These are phyloP conservation scores for Arthromyces matolae DNA, from an alignment of 768 basidiomycete genomes.

Conservation along the genomic window DNA sequence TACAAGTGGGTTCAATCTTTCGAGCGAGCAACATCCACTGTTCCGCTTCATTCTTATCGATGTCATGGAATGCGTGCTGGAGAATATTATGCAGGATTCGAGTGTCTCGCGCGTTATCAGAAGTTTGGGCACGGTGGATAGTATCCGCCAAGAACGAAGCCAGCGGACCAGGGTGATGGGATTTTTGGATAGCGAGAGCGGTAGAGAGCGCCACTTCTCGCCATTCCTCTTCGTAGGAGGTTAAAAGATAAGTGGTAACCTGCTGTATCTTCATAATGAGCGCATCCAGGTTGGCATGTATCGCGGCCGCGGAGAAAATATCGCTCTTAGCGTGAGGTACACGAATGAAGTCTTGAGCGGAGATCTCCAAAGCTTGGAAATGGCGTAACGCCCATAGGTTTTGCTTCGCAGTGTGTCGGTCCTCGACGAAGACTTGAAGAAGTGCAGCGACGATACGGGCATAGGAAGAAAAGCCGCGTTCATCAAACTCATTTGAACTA, in stretches of 20 bases:
- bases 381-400: constrained; percentile 70
- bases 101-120: constrained; percentile 50
- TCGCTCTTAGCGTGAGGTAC: constrained; percentile 47
- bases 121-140: constrained; percentile 26
- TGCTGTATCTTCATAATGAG: constrained; percentile 47
- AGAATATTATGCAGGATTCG: constrained; percentile 61
- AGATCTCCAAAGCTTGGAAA: constrained; percentile 57
- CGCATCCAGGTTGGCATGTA: constrained; percentile 33
- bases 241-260: constrained; percentile 61
- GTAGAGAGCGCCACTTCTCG: constrained; percentile 38
- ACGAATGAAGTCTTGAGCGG: constrained; percentile 58
- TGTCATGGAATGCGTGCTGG: constrained; percentile 53
- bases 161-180: constrained; percentile 16
- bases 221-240: constrained; percentile 49
- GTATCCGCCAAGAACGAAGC: constrained; percentile 28
- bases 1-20: constrained; percentile 60
- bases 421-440: constrained; percentile 48
- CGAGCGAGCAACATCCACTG: constrained; percentile 73
- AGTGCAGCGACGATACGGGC: constrained; percentile 58
- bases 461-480: constrained; percentile 56
- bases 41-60: constrained; percentile 65
- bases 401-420: constrained; percentile 56
- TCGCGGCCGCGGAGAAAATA: constrained; percentile 40
- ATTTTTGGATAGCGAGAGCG: constrained; percentile 24
- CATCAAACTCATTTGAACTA: constrained; percentile 32